Conservation (phyloP, 225 moss, liverwort and hornwort genomes). For the Antitrichia curtipendula region DNA sequence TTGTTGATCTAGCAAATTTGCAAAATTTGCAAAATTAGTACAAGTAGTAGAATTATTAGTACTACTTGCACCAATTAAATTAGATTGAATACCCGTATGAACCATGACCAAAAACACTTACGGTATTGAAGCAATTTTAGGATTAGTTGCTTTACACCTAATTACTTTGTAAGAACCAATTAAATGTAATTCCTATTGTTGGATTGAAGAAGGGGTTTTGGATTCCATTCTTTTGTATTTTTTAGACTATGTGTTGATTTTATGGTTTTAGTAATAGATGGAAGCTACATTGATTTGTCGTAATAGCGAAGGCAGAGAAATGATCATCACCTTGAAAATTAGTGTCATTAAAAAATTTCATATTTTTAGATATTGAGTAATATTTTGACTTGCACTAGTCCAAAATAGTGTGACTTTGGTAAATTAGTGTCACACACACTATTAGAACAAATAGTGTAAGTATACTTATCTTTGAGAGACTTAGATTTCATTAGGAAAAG, state of each 20-base stretch:
- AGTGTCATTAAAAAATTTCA: neutral
- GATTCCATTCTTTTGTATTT: neutral
- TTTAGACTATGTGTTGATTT: neutral
- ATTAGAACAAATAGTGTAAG: neutral
- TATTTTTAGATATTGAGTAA: neutral
- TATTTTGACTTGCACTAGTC: neutral
- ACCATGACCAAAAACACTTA: neutral
- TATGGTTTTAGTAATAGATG: neutral
- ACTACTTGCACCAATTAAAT: too few species aligned
- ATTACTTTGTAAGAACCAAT: neutral
- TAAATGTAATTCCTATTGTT: neutral
- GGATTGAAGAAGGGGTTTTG: neutral
- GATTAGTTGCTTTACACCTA: neutral
- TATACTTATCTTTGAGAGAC: neutral
- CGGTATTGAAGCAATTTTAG: neutral
- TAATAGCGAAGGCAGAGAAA: accelerated
- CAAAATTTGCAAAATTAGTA: neutral
- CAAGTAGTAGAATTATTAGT: neutral
- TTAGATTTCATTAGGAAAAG: neutral
- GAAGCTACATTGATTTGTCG: neutral
- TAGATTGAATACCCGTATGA: neutral
- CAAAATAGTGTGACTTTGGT: neutral
- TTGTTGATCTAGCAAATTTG: neutral
- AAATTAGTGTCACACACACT: accelerated
- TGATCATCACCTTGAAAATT: neutral